A percentile compares a stretch with the other conserved stretches of the same genome.
phyloP scores from a whole-genome alignment of 495 filamentous ascomycete species.

The Hypoxylon trugodes region DNA sequence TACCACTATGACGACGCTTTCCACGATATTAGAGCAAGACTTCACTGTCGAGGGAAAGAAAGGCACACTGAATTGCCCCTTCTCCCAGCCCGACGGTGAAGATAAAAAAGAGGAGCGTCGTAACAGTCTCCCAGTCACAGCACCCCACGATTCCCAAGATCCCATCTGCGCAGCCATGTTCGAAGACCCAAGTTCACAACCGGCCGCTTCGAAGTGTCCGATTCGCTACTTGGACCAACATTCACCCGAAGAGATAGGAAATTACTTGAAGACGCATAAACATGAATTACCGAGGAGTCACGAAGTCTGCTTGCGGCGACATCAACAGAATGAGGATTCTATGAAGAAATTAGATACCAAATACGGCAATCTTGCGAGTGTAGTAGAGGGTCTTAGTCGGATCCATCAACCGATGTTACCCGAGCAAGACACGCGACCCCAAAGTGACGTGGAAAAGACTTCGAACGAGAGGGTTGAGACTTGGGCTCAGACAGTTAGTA shows the following conservation, averaged over 20 bases:
- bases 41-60: constrained; percentile 71
- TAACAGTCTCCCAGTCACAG: constrained; percentile 16
- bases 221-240: constrained; percentile 90
- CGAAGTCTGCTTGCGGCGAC: constrained; percentile 86
- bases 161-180: constrained; percentile 69
- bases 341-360: constrained; percentile 89
- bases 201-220: constrained; percentile 74
- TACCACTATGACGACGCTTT: constrained; percentile 56
- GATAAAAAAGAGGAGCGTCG: constrained; percentile 30
- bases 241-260: constrained; percentile 87
- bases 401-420: constrained; percentile 87
- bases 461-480: constrained; percentile 74
- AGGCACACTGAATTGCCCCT: constrained; percentile 68
- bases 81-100: constrained; percentile 49
- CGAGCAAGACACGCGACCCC: constrained; percentile 58
- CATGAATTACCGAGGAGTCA: constrained; percentile 91
- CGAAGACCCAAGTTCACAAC: constrained; percentile 60
- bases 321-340: constrained; percentile 81
- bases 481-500: constrained; percentile 79
- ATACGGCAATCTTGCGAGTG: constrained; percentile 86
- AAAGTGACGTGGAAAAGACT: constrained; percentile 53
- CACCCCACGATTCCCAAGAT: constrained; percentile 58
- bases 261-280: constrained; percentile 90
- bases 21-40: constrained; percentile 68
- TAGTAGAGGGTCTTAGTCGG: constrained; percentile 85